Evolutionary conservation across 805 yeast species (phyloP).

Genomic region (Nakazawaea ishiwadae): DNA sequence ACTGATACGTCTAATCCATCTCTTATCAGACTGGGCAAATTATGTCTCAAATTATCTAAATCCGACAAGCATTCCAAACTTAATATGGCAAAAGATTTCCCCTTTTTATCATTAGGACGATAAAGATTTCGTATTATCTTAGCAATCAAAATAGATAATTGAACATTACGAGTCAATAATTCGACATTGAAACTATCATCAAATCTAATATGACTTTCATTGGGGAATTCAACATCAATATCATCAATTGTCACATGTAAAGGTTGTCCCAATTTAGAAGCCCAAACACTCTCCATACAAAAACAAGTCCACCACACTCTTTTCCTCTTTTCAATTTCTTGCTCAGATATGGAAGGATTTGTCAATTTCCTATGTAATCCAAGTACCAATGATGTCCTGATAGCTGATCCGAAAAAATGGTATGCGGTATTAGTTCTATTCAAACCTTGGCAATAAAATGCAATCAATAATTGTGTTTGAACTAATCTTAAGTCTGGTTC

Average conservation of each 20-base stretch:
- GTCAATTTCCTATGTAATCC: conserved; percentile 20
- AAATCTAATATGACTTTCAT: conserved; percentile 4
- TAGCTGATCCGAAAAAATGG: conserved; percentile 21
- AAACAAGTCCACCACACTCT: conserved; percentile 27
- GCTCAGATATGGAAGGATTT: not conserved
- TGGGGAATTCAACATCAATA: conserved; percentile 16
- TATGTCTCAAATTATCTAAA: not conserved
- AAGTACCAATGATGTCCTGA: conserved; percentile 18
- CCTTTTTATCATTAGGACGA: conserved; percentile 18
- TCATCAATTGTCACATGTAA: conserved; percentile 21
- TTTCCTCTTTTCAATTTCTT: conserved; percentile 22
- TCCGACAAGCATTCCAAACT: conserved; percentile 18
- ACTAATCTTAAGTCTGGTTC: conserved; percentile 19
- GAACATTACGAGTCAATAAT: conserved; percentile 15
- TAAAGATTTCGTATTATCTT: conserved; percentile 21
- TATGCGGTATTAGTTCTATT: conserved; percentile 22
- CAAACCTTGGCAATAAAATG: conserved; percentile 24
- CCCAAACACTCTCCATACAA: conserved; percentile 26
- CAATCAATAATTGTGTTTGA: conserved; percentile 21
- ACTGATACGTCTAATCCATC: not conserved
- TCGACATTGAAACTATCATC: conserved; percentile 20
- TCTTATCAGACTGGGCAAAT: not conserved
- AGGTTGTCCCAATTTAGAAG: conserved; percentile 24
- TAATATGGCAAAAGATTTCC: conserved; percentile 16
- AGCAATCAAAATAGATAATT: conserved; percentile 14